These are phyloP conservation scores for Naganishia onofrii DNA, from an alignment of 768 basidiomycete genomes.

Conservation along the genomic window DNA sequence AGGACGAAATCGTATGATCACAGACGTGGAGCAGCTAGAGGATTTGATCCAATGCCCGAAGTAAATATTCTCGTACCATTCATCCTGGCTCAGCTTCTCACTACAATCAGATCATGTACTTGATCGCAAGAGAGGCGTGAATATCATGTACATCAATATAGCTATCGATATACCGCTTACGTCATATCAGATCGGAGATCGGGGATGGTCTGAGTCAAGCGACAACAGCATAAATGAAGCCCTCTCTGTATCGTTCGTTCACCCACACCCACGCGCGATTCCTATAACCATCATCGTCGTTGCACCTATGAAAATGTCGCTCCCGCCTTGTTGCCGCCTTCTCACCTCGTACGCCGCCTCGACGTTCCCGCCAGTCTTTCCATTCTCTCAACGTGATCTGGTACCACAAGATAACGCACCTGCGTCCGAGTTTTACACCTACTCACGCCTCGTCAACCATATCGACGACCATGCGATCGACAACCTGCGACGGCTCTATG, in stretches of 20 bases:
- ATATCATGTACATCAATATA: no score
- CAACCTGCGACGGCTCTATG: constrained; percentile 34
- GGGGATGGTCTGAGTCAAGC: not conserved
- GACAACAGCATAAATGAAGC: no score
- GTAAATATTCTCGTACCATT: no score
- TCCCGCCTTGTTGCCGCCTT: constrained; percentile 11
- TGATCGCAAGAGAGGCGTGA: no score
- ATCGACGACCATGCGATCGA: constrained; percentile 41
- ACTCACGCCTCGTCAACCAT: constrained; percentile 38
- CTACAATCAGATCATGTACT: no score
- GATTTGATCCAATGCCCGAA: no score
- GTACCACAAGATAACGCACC: constrained; percentile 29
- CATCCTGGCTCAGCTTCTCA: no score
- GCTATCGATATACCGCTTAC: not conserved
- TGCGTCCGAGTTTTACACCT: constrained; percentile 36
- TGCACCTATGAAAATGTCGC: constrained; percentile 25
- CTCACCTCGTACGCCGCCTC: constrained; percentile 8
- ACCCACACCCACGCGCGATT: no score
- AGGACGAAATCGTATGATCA: no score
- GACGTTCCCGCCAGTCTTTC: constrained; percentile 17
- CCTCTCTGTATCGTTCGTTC: no score
- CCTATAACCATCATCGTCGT: not conserved
- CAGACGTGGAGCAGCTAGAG: no score
- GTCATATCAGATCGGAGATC: constrained; percentile 8
- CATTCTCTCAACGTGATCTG: constrained; percentile 27